Evolutionary conservation across 2,329 filamentous ascomycete genomes (phyloP).

Genomic region (Aspergillus sp.): DNA sequence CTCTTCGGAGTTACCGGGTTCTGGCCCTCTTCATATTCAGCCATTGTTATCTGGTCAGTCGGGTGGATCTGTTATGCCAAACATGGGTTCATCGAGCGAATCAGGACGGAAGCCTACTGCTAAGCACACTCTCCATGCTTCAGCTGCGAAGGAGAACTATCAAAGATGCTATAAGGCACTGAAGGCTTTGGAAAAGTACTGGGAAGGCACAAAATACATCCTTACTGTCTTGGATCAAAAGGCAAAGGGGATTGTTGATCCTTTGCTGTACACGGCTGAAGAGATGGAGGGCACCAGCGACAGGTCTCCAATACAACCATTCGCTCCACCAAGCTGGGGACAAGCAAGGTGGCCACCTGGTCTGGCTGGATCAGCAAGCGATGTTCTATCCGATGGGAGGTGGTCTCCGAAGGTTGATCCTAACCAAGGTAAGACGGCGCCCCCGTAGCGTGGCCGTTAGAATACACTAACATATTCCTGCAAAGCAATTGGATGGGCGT

Average conservation of each 20-base stretch:
- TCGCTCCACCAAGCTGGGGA: constrained; percentile 45
- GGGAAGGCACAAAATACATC: constrained; percentile 81
- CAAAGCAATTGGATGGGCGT: constrained; percentile 68
- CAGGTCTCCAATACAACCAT: constrained; percentile 41
- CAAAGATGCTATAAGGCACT: constrained; percentile 77
- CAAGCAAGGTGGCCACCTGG: too few relatives aligned
- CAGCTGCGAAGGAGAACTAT: constrained; percentile 77
- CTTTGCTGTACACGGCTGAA: constrained; percentile 54
- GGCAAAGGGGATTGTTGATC: constrained; percentile 76
- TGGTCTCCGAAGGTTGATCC: constrained; percentile 42
- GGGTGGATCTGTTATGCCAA: constrained; percentile 27
- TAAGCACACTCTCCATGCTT: constrained; percentile 68
- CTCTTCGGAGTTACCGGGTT: constrained; percentile 52
- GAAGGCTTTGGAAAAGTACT: constrained; percentile 71
- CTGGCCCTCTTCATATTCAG: constrained; percentile 35
- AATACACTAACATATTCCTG: constrained; percentile 29
- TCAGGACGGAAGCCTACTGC: constrained; percentile 27
- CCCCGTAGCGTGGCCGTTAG: constrained; percentile 5
- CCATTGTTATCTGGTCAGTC: constrained; percentile 22
- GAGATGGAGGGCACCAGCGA: constrained; percentile 66
- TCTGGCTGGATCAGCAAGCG: too few relatives aligned
- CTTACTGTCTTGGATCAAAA: constrained; percentile 79
- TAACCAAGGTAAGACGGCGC: constrained; percentile 38
- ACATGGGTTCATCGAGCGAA: constrained; percentile 18
- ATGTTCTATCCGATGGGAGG: constrained; percentile 20